A percentile compares a stretch with the other conserved stretches of the same genome.
Evolutionary conservation across 208 protist genomes (phyloP).

Genomic region (Wallacemonas collosoma): DNA sequence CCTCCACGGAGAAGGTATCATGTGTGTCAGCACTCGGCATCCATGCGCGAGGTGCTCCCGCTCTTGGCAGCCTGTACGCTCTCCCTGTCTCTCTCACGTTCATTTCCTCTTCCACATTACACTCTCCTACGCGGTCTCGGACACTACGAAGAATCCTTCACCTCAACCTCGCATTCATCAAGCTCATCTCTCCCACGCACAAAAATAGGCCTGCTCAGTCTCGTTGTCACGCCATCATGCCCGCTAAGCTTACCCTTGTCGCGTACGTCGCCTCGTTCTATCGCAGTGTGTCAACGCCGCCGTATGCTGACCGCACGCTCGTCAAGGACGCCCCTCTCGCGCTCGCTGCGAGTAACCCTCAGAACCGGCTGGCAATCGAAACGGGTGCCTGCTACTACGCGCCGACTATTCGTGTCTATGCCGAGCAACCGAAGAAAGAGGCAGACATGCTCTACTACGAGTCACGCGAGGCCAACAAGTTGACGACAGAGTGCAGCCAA

Average conservation of each 20-base stretch:
- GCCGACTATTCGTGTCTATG: not conserved
- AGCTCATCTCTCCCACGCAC: not conserved
- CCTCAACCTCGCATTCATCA: too few species aligned
- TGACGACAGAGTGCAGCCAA: not conserved
- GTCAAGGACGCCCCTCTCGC: slow-evolving; percentile 11
- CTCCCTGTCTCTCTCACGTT: too few species aligned
- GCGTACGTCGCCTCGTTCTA: slow-evolving; percentile 1
- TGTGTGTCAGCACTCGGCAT: too few species aligned
- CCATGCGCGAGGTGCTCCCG: too few species aligned
- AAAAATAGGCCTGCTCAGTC: not conserved
- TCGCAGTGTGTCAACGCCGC: not conserved
- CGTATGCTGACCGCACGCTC: slow-evolving; percentile 6
- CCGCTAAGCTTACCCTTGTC: not conserved
- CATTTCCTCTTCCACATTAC: too few species aligned
- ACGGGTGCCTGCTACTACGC: not conserved
- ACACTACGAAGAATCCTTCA: too few species aligned
- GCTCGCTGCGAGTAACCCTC: slow-evolving; percentile 3
- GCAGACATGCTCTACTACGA: not conserved
- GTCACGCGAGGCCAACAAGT: not conserved
- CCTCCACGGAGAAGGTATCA: too few species aligned
- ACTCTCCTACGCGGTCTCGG: too few species aligned
- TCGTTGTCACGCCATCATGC: not conserved
- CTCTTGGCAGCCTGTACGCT: too few species aligned
- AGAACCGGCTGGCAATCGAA: slow-evolving; percentile 3
- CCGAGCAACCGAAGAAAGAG: not conserved